Base-by-base conservation (phyloP, 2,329 filamentous ascomycete genomes). In the Aspergillus aculeatinus region DNA sequence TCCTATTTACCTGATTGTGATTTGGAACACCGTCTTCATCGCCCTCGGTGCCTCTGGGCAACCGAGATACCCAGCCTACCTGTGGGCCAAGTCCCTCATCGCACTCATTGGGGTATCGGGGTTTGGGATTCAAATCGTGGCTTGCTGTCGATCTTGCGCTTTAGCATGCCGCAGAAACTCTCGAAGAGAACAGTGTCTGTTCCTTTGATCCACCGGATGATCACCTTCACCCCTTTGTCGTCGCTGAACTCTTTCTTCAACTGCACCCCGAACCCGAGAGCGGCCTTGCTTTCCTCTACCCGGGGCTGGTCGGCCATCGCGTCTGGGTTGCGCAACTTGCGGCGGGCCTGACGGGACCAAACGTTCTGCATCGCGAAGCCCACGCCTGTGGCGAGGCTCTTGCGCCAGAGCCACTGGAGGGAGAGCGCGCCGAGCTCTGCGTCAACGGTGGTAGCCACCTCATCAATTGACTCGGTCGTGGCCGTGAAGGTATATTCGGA, bases 91-190 rank as follows among this genome's bases (percentile, higher is more conserved):
- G 63, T 77, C 76, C 4, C 70, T 80, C 35, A 74, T 75, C 21
- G 71, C 77, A n/a, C 68, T 80, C 42, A 47, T 23, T 47, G 12
- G 4, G n/a, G 42, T 53, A 44, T 35, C 23, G 35, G 14, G 35
- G 35, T 16, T 42, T 29, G 7, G 27, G 39, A 4, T n/a, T 44
- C 16, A 19, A 9, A 19, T 44, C 14, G 10, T 19, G 57, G 68
- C 48, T 67, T 67, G 44, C 64, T 65, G 51, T 74, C 72, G 39
- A 79, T 25, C 58, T 82, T 84, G 39, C 84, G 80, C 73, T 87
- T 90, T 49, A 96, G 64, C 79, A 93, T 92, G 0, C 91, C 92
- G 61, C 87, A 89, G 63, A 99, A 92, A 72, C 93, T 97, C 76
- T 96, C 90, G 74, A 94, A 96, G 0, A 95, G 71, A 0, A 87